Evolutionary conservation across 805 yeast genomes (phyloP), one percentile per base, ranked within the genome.

Genomic region (Saturnispora zaruensis): DNA sequence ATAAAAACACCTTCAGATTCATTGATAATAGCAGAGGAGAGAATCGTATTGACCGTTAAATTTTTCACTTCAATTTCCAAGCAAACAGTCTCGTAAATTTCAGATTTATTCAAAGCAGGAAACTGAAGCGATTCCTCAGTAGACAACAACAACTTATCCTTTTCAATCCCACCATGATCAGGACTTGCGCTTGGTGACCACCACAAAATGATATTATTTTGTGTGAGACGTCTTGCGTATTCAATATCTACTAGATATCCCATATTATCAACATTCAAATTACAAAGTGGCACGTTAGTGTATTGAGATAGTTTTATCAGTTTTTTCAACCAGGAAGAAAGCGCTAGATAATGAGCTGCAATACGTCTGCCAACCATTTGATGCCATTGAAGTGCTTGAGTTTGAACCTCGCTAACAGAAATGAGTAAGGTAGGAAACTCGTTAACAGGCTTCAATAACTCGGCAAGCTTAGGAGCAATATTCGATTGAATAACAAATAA

Each of bases 311-410:
- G 64, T 0, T 79, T 70, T 18, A 81, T 73, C 66, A 87, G 71
- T 57, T 83, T 82, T 36, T 74, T 71, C 26, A 89, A 61, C 86
- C 96, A 84, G 1, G 81, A 70, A 0, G 93, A 84, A 42, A 89
- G 67, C 0, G 87, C 79, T 42, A 91, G 72, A 62, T 81, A 80
- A 55, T 85, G 89, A 57, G 81, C 82, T 40, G 82, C 72, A 4
- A 87, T 69, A 54, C 87, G 70, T 54, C 80, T 82, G 48, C 82
- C 69, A 6, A 87, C 73, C 13, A 79, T 69, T 2, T 77, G 64
- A 62, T 87, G 93, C 96, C 96, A 89, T 4, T 89, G 84, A 46
- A 90, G 67, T 4, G 90, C 82, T 9, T 91, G 89, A 28, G 85
- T 64, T 1, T 78, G 68, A 18, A 79, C 60, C 55, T 82, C 86